A percentile compares a stretch with the other conserved stretches of the same genome.
Evolutionary conservation across 345 rosid genomes (phyloP).

Genomic region (Aquilaria sinensis): DNA sequence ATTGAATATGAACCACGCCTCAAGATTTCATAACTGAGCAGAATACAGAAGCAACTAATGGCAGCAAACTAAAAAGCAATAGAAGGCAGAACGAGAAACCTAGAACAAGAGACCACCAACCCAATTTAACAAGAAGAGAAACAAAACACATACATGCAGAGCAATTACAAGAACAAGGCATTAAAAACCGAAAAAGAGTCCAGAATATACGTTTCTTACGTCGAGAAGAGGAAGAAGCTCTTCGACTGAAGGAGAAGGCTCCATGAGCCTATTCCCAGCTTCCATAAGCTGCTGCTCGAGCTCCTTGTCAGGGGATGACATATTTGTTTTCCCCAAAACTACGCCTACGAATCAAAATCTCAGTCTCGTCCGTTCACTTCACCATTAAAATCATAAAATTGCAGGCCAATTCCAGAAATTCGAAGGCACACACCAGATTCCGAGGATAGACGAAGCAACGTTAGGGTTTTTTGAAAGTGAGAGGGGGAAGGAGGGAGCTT

Average conservation of each 20-base stretch:
- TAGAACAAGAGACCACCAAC: background rate
- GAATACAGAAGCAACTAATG: too few species aligned
- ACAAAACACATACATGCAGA: background rate
- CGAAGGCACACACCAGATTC: slow-evolving; percentile 10
- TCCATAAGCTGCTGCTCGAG: slow-evolving; percentile 58
- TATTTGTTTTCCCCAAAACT: slow-evolving; percentile 9
- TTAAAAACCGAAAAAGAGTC: background rate
- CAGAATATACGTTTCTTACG: slow-evolving; percentile 29
- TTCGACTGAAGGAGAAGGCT: slow-evolving; percentile 61
- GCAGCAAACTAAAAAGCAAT: background rate
- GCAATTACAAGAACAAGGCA: background rate
- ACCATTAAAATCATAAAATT: slow-evolving; percentile 27
- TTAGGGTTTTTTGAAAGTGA: slow-evolving; percentile 21
- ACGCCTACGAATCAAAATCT: slow-evolving; percentile 24
- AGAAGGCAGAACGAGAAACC: background rate
- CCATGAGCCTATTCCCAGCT: slow-evolving; percentile 62
- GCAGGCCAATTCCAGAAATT: slow-evolving; percentile 5
- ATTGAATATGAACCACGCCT: too few species aligned
- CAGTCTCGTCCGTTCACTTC: slow-evolving; percentile 16
- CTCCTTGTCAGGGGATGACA: slow-evolving; percentile 60
- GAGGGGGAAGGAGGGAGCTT: slow-evolving; percentile 2
- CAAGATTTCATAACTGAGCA: too few species aligned
- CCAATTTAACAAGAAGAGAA: slow-evolving; percentile 4
- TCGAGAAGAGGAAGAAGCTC: slow-evolving; percentile 82
- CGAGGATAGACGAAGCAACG: background rate